These are phyloP conservation scores for Chaetomium sp. DNA, from an alignment of 2,329 filamentous ascomycete genomes.

Conservation along the genomic window DNA sequence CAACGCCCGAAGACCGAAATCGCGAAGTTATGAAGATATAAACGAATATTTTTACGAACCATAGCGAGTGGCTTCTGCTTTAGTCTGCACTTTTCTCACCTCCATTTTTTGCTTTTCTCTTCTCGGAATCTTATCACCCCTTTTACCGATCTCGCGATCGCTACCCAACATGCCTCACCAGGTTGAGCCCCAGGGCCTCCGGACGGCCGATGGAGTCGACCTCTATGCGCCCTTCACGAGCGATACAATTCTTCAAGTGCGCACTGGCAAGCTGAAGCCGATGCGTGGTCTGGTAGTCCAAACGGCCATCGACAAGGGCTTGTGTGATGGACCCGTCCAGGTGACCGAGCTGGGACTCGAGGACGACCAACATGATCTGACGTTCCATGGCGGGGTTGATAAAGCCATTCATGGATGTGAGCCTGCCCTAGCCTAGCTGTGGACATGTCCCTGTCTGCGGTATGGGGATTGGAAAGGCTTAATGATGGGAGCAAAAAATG, in stretches of 20 bases:
- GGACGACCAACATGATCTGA: slow-evolving; percentile 55
- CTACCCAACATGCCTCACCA: slow-evolving; percentile 5
- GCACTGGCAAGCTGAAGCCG: slow-evolving; percentile 50
- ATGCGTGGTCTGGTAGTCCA: slow-evolving; percentile 45
- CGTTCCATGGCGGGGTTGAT: slow-evolving; percentile 55
- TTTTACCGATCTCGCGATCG: background rate
- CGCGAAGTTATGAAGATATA: background rate
- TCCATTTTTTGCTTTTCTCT: background rate
- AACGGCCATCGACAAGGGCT: slow-evolving; percentile 51
- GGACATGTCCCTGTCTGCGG: background rate
- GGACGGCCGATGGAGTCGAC: slow-evolving; percentile 26
- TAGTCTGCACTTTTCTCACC: background rate
- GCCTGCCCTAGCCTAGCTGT: slow-evolving; percentile 18
- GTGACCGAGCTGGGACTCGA: slow-evolving; percentile 46
- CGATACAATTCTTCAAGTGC: slow-evolving; percentile 50
- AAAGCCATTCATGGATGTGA: slow-evolving; percentile 56
- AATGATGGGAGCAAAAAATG: background rate
- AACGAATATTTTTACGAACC: too few relatives aligned
- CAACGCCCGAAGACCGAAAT: background rate
- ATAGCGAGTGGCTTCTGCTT: background rate
- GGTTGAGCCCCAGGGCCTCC: slow-evolving; percentile 3
- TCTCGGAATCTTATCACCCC: background rate
- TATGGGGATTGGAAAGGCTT: background rate
- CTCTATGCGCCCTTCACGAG: slow-evolving; percentile 37
- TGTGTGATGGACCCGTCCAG: slow-evolving; percentile 37